These are phyloP conservation scores for Strobilomyces confusus DNA, from an alignment of 768 basidiomycete species.

Conservation along the genomic window DNA sequence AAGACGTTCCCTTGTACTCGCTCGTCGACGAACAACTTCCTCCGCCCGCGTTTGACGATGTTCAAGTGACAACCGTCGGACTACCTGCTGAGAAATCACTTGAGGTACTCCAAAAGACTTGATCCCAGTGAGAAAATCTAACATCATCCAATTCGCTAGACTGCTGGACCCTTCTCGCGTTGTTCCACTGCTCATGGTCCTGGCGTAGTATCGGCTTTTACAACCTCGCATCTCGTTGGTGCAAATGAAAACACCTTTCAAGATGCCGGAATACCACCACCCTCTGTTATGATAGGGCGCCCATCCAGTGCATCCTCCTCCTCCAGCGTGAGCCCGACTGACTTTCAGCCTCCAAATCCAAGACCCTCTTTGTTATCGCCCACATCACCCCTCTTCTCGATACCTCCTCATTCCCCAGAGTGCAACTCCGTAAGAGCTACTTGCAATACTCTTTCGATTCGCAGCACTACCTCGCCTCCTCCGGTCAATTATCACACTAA, in stretches of 20 bases:
- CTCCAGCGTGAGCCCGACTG: background rate
- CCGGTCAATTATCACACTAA: constrained; percentile 7
- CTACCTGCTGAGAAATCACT: background rate
- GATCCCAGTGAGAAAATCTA: background rate
- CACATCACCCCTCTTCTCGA: background rate
- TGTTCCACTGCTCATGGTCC: background rate
- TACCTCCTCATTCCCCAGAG: background rate
- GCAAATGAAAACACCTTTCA: background rate
- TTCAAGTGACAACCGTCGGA: background rate
- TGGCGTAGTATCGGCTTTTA: background rate
- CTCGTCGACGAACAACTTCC: constrained; percentile 23
- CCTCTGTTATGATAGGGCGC: background rate
- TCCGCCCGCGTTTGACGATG: constrained; percentile 24
- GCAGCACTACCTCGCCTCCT: constrained; percentile 1
- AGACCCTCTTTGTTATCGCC: background rate
- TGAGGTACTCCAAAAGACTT: background rate
- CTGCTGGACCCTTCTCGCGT: background rate
- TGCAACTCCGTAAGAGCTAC: background rate
- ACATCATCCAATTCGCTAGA: background rate
- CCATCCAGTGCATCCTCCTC: background rate
- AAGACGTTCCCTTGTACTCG: constrained; percentile 22
- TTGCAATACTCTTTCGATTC: background rate
- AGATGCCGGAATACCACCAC: background rate
- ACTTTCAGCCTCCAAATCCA: background rate
- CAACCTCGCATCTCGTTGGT: background rate